A percentile compares a stretch with the other conserved stretches of the same genome.
Evolutionary conservation across 108 stramenopile species (phyloP).

Genomic region (Poteriospumella lacustris): DNA sequence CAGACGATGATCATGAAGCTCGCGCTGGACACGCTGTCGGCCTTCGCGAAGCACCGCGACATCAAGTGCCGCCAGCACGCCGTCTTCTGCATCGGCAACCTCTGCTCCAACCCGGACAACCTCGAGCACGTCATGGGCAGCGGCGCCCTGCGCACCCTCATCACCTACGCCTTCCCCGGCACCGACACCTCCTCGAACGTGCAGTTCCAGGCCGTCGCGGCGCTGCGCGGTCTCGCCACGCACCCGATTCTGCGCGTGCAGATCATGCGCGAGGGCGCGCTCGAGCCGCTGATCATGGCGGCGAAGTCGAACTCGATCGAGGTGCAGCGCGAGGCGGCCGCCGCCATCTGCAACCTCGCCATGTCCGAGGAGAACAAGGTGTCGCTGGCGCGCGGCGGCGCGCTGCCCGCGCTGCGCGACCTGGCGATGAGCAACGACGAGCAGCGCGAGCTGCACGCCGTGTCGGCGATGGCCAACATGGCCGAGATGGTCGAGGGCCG

Average conservation of each 20-base stretch:
- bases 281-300: slow-evolving; percentile 71
- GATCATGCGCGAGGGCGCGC: slow-evolving; percentile 62
- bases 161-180: slow-evolving; percentile 68
- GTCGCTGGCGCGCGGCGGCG: slow-evolving; percentile 65
- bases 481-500: slow-evolving; percentile 66
- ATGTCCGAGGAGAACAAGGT: slow-evolving; percentile 71
- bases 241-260: slow-evolving; percentile 59
- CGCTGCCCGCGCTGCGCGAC: slow-evolving; percentile 60
- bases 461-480: slow-evolving; percentile 59
- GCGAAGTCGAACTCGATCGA: slow-evolving; percentile 52
- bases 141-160: slow-evolving; percentile 59
- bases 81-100: slow-evolving; percentile 68
- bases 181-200: slow-evolving; percentile 60
- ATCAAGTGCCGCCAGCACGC: slow-evolving; percentile 70
- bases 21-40: slow-evolving; percentile 56
- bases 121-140: slow-evolving; percentile 53
- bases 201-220: slow-evolving; percentile 81
- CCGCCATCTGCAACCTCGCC: slow-evolving; percentile 66
- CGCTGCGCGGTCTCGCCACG: slow-evolving; percentile 67
- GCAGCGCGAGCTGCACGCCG: slow-evolving; percentile 60
- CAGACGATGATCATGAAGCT: slow-evolving; percentile 48
- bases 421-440: slow-evolving; percentile 55
- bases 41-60: slow-evolving; percentile 64
- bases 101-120: slow-evolving; percentile 61
- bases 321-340: slow-evolving; percentile 64